These are phyloP conservation scores for Elsinoe arachidis DNA, from an alignment of 2,329 filamentous ascomycete species.

Conservation along the genomic window DNA sequence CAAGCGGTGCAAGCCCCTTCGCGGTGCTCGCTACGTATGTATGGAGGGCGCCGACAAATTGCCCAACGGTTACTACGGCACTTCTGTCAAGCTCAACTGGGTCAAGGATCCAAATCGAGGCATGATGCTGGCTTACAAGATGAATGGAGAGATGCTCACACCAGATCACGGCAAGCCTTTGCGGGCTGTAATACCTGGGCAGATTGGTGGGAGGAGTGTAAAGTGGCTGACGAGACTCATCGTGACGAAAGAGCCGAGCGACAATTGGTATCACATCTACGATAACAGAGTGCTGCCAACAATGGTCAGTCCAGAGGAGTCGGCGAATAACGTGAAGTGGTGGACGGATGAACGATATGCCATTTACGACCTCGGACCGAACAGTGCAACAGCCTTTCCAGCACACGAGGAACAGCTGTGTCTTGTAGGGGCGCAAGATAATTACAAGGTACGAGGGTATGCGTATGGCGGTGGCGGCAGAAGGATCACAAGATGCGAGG, in stretches of 20 bases:
- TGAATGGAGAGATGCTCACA: slow-evolving; percentile 75
- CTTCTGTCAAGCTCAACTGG: slow-evolving; percentile 81
- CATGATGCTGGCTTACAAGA: slow-evolving; percentile 79
- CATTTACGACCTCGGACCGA: slow-evolving; percentile 85
- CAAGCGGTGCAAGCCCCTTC: slow-evolving; percentile 55
- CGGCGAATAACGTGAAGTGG: slow-evolving; percentile 61
- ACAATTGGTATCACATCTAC: slow-evolving; percentile 94
- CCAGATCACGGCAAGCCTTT: slow-evolving; percentile 84
- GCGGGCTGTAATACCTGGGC: slow-evolving; percentile 74
- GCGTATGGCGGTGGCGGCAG: slow-evolving; percentile 85
- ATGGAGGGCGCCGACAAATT: slow-evolving; percentile 83
- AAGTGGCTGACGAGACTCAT: slow-evolving; percentile 85
- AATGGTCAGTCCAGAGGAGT: slow-evolving; percentile 72
- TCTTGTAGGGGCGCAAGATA: slow-evolving; percentile 37
- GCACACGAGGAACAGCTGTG: slow-evolving; percentile 63
- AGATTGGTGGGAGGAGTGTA: slow-evolving; percentile 85
- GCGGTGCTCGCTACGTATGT: slow-evolving; percentile 71
- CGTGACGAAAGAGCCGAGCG: slow-evolving; percentile 67
- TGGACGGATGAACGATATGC: slow-evolving; percentile 89
- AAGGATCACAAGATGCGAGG: slow-evolving; percentile 70
- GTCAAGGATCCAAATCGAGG: slow-evolving; percentile 73
- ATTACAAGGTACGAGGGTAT: slow-evolving; percentile 66
- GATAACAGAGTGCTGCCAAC: slow-evolving; percentile 87
- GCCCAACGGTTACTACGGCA: slow-evolving; percentile 83
- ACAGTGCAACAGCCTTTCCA: slow-evolving; percentile 73